These are phyloP conservation scores for Sabuloglossum arenarium DNA, from an alignment of 495 filamentous ascomycete species.

Conservation along the genomic window DNA sequence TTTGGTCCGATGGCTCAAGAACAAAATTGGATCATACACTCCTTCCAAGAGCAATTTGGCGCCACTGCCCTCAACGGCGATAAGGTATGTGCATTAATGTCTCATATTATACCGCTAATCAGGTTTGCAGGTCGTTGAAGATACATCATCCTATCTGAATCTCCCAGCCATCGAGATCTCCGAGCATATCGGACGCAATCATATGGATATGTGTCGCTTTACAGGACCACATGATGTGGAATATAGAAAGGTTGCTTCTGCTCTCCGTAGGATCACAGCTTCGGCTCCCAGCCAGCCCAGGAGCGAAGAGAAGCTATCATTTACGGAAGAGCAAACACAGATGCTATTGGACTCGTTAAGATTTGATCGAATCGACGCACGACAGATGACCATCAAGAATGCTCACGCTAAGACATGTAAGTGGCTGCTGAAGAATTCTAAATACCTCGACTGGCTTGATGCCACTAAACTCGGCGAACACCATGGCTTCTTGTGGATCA, in stretches of 20 bases:
- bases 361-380: conserved; percentile 21
- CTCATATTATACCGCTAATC: background rate
- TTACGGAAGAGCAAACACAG: conserved; percentile 6
- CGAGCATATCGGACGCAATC: conserved; percentile 16
- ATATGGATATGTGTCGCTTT: conserved; percentile 25
- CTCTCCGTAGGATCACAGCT: conserved; percentile 6
- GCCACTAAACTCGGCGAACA: conserved; percentile 16
- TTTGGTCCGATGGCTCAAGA: conserved; percentile 13
- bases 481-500: conserved; percentile 35
- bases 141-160: conserved; percentile 16
- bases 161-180: conserved; percentile 10
- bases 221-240: conserved; percentile 14
- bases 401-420: conserved; percentile 24
- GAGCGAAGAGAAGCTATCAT: background rate
- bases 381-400: conserved; percentile 17
- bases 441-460: conserved; percentile 28
- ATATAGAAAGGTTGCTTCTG: conserved; percentile 14
- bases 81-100: conserved; percentile 11
- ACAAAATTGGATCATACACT: conserved; percentile 16
- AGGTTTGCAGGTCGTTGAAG: conserved; percentile 17
- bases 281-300: background rate
- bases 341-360: conserved; percentile 15
- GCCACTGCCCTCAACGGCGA: conserved; percentile 7
- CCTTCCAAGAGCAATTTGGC: conserved; percentile 18
- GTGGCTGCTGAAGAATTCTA: conserved; percentile 24